Evolutionary conservation across 2,329 filamentous ascomycete genomes (phyloP).

Genomic region (Fusarium kyushuense): DNA sequence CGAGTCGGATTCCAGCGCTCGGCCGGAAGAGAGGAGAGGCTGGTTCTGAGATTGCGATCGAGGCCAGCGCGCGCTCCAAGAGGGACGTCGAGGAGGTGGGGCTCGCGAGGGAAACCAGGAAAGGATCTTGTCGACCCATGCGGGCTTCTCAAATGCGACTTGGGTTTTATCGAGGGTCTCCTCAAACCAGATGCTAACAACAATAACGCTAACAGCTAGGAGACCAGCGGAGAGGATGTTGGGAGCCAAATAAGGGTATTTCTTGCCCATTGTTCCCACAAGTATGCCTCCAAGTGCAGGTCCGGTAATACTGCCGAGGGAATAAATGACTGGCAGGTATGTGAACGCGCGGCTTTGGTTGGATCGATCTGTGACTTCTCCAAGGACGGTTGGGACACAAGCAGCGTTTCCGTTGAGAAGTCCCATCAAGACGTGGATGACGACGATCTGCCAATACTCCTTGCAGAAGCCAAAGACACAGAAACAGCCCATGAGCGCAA

Average conservation of each 20-base stretch:
- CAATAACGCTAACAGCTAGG: slow-evolving; percentile 76
- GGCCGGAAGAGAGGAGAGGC: slow-evolving; percentile 48
- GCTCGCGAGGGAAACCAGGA: slow-evolving; percentile 46
- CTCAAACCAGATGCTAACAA: slow-evolving; percentile 84
- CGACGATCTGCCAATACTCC: slow-evolving; percentile 83
- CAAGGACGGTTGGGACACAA: slow-evolving; percentile 91
- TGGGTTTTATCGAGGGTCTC: slow-evolving; percentile 71
- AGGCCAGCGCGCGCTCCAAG: slow-evolving; percentile 58
- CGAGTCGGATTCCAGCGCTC: slow-evolving; percentile 37
- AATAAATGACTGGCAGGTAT: slow-evolving; percentile 96
- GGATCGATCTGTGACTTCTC: slow-evolving; percentile 93
- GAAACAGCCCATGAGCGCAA: slow-evolving; percentile 86
- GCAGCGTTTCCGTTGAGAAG: slow-evolving; percentile 95
- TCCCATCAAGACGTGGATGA: slow-evolving; percentile 92
- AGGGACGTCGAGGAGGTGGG: slow-evolving; percentile 45
- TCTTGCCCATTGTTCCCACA: slow-evolving; percentile 70
- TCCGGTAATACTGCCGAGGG: slow-evolving; percentile 91
- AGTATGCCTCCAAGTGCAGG: slow-evolving; percentile 90
- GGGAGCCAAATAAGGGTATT: slow-evolving; percentile 85
- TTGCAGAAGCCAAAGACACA: slow-evolving; percentile 87
- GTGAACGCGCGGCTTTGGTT: slow-evolving; percentile 96
- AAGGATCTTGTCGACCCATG: slow-evolving; percentile 51
- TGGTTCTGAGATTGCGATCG: slow-evolving; percentile 44
- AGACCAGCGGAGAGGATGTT: slow-evolving; percentile 83
- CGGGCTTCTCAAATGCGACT: slow-evolving; percentile 49